phyloP scores from a whole-genome alignment of 306 rosid species.

The Quercus engelmannii region DNA sequence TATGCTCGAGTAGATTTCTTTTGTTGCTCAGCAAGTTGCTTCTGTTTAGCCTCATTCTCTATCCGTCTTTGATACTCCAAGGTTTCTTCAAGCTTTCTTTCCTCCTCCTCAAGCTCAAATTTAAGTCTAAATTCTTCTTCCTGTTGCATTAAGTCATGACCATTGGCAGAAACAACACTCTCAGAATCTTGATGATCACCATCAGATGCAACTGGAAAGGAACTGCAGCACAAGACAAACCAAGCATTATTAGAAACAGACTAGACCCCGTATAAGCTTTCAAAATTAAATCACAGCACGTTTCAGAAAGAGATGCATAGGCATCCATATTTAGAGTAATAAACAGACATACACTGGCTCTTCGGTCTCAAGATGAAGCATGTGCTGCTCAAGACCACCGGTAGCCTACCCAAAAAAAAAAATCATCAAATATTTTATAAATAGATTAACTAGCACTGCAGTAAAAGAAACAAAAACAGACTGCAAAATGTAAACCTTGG shows the following conservation, averaged over 20 bases:
- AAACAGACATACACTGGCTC: conserved; percentile 43
- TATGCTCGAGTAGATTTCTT: conserved; percentile 53
- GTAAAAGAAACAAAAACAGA: conserved; percentile 21
- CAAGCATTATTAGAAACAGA: conserved; percentile 8
- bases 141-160: conserved; percentile 52
- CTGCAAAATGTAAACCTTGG: conserved; percentile 54
- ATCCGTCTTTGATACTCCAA: conserved; percentile 84
- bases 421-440: conserved; percentile 12
- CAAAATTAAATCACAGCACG: conserved; percentile 13
- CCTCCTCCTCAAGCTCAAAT: conserved; percentile 86
- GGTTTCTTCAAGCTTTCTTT: conserved; percentile 89
- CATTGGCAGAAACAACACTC: conserved; percentile 38
- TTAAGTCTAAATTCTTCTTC: conserved; percentile 78
- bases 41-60: conserved; percentile 91
- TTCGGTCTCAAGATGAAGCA: conserved; percentile 33
- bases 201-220: conserved; percentile 43
- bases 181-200: conserved; percentile 56
- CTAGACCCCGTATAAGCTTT: conserved; percentile 9
- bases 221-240: conserved; percentile 52
- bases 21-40: conserved; percentile 85
- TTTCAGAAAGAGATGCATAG: conserved; percentile 4
- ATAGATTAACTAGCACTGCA: conserved; percentile 16
- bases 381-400: conserved; percentile 41
- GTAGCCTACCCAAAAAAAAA: conserved; percentile 46
- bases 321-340: conserved; percentile 13